Percentiles rank a stretch among this genome's conserved stretches.
phyloP scores from a whole-genome alignment of 805 yeast genomes.

The Yarrowia sp. region DNA sequence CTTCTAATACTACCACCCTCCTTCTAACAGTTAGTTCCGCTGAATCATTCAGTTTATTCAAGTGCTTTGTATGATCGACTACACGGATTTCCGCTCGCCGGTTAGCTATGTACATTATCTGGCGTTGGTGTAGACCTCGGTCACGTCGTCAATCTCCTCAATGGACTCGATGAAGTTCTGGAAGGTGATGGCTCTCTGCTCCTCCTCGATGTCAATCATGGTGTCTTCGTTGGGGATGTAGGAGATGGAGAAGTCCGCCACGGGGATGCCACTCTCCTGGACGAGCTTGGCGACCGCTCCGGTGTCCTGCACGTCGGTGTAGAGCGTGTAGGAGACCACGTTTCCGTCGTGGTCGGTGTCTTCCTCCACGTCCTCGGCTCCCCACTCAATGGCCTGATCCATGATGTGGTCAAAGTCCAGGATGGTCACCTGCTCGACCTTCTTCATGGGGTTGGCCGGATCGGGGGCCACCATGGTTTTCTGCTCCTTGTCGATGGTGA shows the following conservation, averaged over 20 bases:
- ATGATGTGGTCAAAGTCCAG: slow-evolving; percentile 76
- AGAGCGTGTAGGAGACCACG: slow-evolving; percentile 54
- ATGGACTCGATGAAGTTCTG: slow-evolving; percentile 65
- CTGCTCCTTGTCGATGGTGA: slow-evolving; percentile 56
- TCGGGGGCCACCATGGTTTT: slow-evolving; percentile 40
- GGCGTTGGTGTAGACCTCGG: slow-evolving; percentile 76
- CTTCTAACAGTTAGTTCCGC: no score
- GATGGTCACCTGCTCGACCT: slow-evolving; percentile 43
- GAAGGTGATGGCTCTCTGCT: slow-evolving; percentile 59
- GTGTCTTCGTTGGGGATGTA: slow-evolving; percentile 50
- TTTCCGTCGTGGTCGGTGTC: slow-evolving; percentile 55
- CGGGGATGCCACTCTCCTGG: slow-evolving; percentile 59
- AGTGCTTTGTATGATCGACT: no score
- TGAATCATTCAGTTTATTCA: no score
- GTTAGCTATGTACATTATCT: slow-evolving; percentile 44
- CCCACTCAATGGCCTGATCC: slow-evolving; percentile 77
- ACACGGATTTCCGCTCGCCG: neutral
- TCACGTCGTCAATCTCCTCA: slow-evolving; percentile 84
- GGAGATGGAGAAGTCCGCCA: slow-evolving; percentile 74
- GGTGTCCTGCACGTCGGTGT: slow-evolving; percentile 70
- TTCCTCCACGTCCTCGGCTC: slow-evolving; percentile 78
- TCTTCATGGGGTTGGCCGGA: slow-evolving; percentile 44
- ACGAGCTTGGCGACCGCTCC: slow-evolving; percentile 65
- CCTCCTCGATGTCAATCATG: slow-evolving; percentile 58
- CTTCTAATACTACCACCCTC: no score